phyloP scores from a whole-genome alignment of 257 asterid species.

The Solanum virginianum region DNA sequence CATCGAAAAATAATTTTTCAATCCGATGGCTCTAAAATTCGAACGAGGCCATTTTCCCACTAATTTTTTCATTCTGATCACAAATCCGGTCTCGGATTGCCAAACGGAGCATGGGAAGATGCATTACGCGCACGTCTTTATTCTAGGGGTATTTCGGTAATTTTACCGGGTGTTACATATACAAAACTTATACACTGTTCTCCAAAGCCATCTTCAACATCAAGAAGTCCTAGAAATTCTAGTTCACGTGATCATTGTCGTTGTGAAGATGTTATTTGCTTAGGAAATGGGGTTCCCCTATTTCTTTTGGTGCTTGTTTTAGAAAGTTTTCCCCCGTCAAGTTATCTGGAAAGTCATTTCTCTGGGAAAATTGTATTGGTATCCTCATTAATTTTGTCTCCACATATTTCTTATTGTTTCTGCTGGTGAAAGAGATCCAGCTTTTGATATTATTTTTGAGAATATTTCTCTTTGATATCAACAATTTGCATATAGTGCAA shows the following conservation, averaged over 20 bases:
- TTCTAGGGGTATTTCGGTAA: too few relatives aligned
- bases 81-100: too few relatives aligned
- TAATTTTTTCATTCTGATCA: too few relatives aligned
- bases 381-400: not conserved
- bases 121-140: too few relatives aligned
- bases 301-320: not conserved
- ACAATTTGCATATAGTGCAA: not conserved
- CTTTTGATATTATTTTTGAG: not conserved
- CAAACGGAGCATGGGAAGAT: too few relatives aligned
- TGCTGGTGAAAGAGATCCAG: not conserved
- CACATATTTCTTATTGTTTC: not conserved
- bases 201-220: not conserved
- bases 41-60: too few relatives aligned
- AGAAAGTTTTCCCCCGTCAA: not conserved
- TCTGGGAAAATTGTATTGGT: not conserved
- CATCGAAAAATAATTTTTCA: too few relatives aligned
- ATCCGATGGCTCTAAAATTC: too few relatives aligned
- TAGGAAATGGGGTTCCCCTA: not conserved
- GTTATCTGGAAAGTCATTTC: not conserved
- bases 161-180: not conserved
- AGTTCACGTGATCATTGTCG: not conserved
- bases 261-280: not conserved
- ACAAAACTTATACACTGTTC: not conserved
- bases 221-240: not conserved
- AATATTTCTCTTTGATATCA: not conserved